These are phyloP conservation scores for Zygoascus meyerae DNA, from an alignment of 1,139 yeast species.

Conservation along the genomic window DNA sequence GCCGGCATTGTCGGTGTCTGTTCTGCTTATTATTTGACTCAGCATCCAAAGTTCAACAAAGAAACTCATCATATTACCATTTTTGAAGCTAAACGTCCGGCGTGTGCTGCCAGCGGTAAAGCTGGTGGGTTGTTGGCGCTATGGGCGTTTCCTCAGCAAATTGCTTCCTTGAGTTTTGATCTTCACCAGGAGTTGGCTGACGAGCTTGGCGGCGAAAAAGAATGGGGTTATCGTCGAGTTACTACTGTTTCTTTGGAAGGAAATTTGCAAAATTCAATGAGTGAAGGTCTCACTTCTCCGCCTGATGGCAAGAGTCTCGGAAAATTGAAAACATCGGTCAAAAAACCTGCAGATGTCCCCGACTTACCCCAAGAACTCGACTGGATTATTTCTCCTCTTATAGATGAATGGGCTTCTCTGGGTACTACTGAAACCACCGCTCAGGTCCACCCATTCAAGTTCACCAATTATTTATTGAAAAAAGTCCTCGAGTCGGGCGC, in stretches of 20 bases:
- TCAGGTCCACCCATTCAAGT: slow-evolving; percentile 93
- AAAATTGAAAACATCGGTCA: slow-evolving; percentile 6
- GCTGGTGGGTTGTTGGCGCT: slow-evolving; percentile 93
- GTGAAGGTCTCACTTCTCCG: slow-evolving; percentile 10
- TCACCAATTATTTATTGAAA: slow-evolving; percentile 72
- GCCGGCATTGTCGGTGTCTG: slow-evolving; percentile 97
- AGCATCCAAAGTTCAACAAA: slow-evolving; percentile 74
- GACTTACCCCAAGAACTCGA: slow-evolving; percentile 63
- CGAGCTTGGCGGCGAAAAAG: slow-evolving; percentile 68
- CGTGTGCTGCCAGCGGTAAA: slow-evolving; percentile 96
- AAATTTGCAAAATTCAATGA: slow-evolving; percentile 33
- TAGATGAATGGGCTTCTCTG: slow-evolving; percentile 68
- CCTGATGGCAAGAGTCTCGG: slow-evolving; percentile 7
- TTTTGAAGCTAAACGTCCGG: slow-evolving; percentile 86
- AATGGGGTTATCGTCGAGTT: slow-evolving; percentile 90
- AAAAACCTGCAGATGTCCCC: slow-evolving; percentile 10
- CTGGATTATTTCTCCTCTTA: slow-evolving; percentile 69
- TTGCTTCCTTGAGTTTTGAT: slow-evolving; percentile 81
- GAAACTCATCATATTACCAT: slow-evolving; percentile 73
- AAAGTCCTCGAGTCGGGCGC: slow-evolving; percentile 81
- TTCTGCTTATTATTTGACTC: slow-evolving; percentile 82
- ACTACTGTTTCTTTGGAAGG: slow-evolving; percentile 88
- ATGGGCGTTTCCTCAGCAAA: slow-evolving; percentile 96
- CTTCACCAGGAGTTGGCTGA: slow-evolving; percentile 80
- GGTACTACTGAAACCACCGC: slow-evolving; percentile 91